Percentiles rank a stretch among this genome's conserved stretches.
phyloP scores from a whole-genome alignment of 2,329 filamentous ascomycete species.

The Alternaria gaisen region DNA sequence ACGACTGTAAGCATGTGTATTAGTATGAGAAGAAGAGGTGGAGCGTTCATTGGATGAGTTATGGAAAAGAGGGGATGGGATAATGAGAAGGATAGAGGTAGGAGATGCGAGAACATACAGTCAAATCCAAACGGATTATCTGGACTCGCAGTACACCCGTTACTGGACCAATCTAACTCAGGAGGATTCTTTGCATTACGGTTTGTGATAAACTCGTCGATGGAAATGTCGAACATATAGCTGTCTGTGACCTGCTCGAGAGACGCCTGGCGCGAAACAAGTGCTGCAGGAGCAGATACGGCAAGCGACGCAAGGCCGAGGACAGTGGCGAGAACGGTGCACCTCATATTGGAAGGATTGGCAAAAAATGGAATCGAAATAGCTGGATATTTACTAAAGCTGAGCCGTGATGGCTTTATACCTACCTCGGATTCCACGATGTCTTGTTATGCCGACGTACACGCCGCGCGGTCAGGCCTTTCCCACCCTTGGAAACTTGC shows the following conservation, averaged over 20 bases:
- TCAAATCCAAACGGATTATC: constrained; percentile 48
- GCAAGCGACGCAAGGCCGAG: background rate
- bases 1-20: constrained; percentile 23
- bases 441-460: background rate
- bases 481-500: background rate
- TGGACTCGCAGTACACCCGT: constrained; percentile 47
- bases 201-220: constrained; percentile 55
- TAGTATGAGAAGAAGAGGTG: background rate
- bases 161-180: constrained; percentile 46
- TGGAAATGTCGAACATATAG: constrained; percentile 57
- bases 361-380: background rate
- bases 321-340: background rate
- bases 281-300: background rate
- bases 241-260: constrained; percentile 52
- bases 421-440: background rate
- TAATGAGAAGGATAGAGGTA: background rate
- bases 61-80: no score
- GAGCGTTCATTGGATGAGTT: background rate
- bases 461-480: background rate
- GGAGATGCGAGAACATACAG: constrained; percentile 20
- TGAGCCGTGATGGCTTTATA: background rate
- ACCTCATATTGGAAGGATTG: background rate
- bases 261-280: background rate
- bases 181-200: constrained; percentile 51
- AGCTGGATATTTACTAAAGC: background rate